phyloP scores from a whole-genome alignment of 768 basidiomycete genomes.

The Boletus vinaceobasis region DNA sequence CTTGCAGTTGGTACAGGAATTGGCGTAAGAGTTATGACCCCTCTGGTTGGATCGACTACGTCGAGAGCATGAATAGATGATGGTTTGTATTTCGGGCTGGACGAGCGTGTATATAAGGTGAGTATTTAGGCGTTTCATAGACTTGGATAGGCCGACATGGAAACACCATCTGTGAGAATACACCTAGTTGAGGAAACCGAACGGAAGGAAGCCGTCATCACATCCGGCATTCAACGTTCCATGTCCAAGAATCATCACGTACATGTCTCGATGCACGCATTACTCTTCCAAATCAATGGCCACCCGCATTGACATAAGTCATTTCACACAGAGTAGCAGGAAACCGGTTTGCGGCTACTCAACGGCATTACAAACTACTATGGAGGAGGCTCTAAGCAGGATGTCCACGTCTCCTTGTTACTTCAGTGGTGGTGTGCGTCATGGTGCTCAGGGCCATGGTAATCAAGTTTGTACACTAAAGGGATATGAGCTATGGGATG shows the following conservation, averaged over 20 bases:
- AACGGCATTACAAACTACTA: constrained; percentile 16
- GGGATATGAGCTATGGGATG: constrained; percentile 4
- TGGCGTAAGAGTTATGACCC: neutral
- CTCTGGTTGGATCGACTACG: too few species aligned
- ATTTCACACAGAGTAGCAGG: neutral
- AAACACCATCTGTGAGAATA: too few species aligned
- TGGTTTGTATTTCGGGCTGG: too few species aligned
- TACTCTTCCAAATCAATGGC: neutral
- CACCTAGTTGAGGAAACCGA: neutral
- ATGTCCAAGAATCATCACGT: too few species aligned
- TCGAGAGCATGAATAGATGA: too few species aligned
- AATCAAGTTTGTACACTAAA: constrained; percentile 72
- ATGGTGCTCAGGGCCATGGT: constrained; percentile 55
- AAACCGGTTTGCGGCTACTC: neutral
- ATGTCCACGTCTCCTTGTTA: constrained; percentile 2
- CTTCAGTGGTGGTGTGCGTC: constrained; percentile 45
- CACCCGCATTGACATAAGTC: neutral
- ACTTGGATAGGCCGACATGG: neutral
- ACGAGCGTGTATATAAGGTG: too few species aligned
- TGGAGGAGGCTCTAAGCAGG: constrained; percentile 9
- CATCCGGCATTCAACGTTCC: neutral
- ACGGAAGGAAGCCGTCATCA: neutral
- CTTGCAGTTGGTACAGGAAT: neutral
- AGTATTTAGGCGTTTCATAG: too few species aligned
- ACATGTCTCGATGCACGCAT: neutral